A percentile compares a stretch with the other conserved stretches of the same genome.
Evolutionary conservation across 1,284 basidiomycete genomes (phyloP).

Genomic region (Anthracocystis panici-leucophaei): DNA sequence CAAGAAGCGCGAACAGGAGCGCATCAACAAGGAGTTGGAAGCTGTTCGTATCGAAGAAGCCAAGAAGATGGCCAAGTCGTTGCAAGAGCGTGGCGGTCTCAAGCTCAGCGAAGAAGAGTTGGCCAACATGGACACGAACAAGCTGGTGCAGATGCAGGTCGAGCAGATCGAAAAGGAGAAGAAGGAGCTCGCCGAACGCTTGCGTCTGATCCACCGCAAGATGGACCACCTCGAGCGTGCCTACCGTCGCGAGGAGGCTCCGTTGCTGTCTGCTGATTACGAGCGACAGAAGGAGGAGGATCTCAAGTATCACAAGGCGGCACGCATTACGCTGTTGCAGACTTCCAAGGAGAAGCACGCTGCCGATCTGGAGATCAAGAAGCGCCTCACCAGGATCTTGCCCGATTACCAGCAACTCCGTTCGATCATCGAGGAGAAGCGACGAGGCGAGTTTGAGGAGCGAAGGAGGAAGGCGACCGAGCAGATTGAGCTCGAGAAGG

Average conservation of each 20-base stretch:
- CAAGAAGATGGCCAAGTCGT: constrained; percentile 85
- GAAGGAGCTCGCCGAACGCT: constrained; percentile 84
- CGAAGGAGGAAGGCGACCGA: constrained; percentile 75
- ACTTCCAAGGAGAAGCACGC: constrained; percentile 77
- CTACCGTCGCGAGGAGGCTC: constrained; percentile 91
- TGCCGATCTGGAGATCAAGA: constrained; percentile 82
- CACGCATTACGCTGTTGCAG: constrained; percentile 72
- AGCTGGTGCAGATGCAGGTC: constrained; percentile 85
- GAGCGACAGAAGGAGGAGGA: constrained; percentile 83
- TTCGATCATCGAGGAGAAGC: constrained; percentile 76
- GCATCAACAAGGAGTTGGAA: constrained; percentile 85
- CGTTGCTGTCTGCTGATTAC: constrained; percentile 88
- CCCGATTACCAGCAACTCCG: constrained; percentile 79
- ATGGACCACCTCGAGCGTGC: constrained; percentile 97
- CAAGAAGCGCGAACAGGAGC: constrained; percentile 80
- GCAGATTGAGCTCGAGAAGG: constrained; percentile 89
- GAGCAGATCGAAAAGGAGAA: constrained; percentile 91
- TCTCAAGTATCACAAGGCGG: constrained; percentile 75
- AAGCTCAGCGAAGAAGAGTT: constrained; percentile 84
- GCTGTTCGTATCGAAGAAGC: constrained; percentile 85
- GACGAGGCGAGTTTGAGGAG: constrained; percentile 79
- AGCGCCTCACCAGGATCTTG: constrained; percentile 80
- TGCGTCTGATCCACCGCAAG: constrained; percentile 87
- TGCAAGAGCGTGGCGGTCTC: constrained; percentile 86
- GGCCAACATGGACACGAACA: constrained; percentile 87